A percentile compares a stretch with the other conserved stretches of the same genome.
Conservation (phyloP, 352 stramenopile species). For the Globisporangium cylindrosporum region DNA sequence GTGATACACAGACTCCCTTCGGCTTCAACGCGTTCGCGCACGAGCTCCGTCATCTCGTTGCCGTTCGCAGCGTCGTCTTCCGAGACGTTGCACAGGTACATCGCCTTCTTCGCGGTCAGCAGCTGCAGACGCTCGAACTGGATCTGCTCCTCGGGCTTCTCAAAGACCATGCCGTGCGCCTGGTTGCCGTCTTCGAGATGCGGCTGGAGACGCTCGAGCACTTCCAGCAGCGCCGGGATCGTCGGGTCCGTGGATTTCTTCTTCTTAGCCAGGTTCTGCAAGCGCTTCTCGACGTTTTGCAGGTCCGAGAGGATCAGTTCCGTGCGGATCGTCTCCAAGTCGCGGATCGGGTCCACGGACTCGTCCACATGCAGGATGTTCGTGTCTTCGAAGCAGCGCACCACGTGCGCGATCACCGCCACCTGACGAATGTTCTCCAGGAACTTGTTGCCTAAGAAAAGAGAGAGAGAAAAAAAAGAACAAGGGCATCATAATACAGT, state of each 20-base stretch:
- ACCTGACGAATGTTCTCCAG: slow-evolving; percentile 86
- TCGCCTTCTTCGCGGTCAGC: slow-evolving; percentile 92
- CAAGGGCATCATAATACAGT: too few species aligned
- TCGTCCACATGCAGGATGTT: slow-evolving; percentile 98
- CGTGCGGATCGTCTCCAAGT: slow-evolving; percentile 97
- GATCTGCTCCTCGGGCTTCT: slow-evolving; percentile 84
- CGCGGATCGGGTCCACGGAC: slow-evolving; percentile 93
- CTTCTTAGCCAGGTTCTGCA: slow-evolving; percentile 72
- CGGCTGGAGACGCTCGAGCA: slow-evolving; percentile 56
- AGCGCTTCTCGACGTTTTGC: slow-evolving; percentile 71
- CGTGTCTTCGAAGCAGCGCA: slow-evolving; percentile 98
- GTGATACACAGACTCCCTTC: slow-evolving; percentile 71
- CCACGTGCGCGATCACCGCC: slow-evolving; percentile 84
- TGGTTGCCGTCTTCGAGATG: slow-evolving; percentile 87
- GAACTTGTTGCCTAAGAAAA: slow-evolving; percentile 69
- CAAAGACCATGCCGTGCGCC: slow-evolving; percentile 44
- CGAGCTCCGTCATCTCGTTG: slow-evolving; percentile 91
- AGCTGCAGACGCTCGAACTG: slow-evolving; percentile 82
- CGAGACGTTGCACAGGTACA: slow-evolving; percentile 98
- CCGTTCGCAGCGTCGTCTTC: slow-evolving; percentile 92
- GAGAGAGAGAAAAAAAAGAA: background rate
- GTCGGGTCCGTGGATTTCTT: slow-evolving; percentile 70
- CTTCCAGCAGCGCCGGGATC: slow-evolving; percentile 44
- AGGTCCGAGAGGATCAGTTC: slow-evolving; percentile 94
- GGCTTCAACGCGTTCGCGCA: slow-evolving; percentile 59